These are phyloP conservation scores for Dactylellina leptospora DNA, from an alignment of 2,329 filamentous ascomycete genomes.

Conservation along the genomic window DNA sequence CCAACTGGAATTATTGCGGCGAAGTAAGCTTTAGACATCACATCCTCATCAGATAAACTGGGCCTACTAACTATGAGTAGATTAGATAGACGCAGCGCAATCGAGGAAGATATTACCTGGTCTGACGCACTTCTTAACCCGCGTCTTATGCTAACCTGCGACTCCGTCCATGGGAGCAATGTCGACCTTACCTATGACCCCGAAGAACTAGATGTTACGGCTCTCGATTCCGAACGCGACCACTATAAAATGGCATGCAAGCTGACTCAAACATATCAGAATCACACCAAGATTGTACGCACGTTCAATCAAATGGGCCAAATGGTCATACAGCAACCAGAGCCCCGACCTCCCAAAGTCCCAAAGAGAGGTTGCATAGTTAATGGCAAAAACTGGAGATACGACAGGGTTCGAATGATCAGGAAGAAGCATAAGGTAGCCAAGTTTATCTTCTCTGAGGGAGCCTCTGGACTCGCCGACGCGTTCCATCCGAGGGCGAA, in stretches of 20 bases:
- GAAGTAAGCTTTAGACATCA: constrained; percentile 5
- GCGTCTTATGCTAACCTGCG: constrained; percentile 40
- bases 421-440: not conserved
- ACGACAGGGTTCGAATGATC: not conserved
- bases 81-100: not conserved
- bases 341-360: not conserved
- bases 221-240: constrained; percentile 31
- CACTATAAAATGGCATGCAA: constrained; percentile 13
- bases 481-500: constrained; percentile 3
- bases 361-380: constrained; percentile 16
- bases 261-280: constrained; percentile 21
- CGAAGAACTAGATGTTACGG: constrained; percentile 38
- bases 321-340: constrained; percentile 14
- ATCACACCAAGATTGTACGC: constrained; percentile 3
- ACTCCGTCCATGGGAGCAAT: constrained; percentile 44
- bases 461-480: not conserved
- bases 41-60: not conserved
- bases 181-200: constrained; percentile 34
- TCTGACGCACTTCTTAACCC: constrained; percentile 23
- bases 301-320: constrained; percentile 34
- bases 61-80: not conserved
- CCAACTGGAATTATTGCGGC: constrained; percentile 17
- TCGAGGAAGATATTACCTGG: constrained; percentile 31
- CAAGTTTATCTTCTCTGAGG: not conserved
- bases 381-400: not conserved